Conservation (phyloP, 2,329 filamentous ascomycete species). For the Orbilia oligospora region DNA sequence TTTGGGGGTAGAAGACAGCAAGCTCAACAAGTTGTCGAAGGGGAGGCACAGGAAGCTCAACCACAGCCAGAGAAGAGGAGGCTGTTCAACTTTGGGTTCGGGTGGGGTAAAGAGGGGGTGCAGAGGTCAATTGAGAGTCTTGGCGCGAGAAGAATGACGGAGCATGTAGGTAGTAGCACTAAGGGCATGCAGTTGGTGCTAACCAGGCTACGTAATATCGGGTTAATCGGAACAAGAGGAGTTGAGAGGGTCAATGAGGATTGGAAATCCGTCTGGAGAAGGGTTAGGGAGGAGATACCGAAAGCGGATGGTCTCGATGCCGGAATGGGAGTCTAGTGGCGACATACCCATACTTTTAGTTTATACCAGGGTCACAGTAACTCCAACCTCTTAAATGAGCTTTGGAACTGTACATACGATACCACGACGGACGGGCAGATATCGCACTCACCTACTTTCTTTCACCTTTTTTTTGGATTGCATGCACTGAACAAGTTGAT, state of each 20-base stretch:
- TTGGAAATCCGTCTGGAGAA: slow-evolving; percentile 64
- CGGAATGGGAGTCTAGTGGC: slow-evolving; percentile 37
- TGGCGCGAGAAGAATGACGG: slow-evolving; percentile 81
- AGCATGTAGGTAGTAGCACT: slow-evolving; percentile 83
- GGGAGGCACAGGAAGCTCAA: slow-evolving; percentile 65
- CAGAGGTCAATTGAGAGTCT: slow-evolving; percentile 85
- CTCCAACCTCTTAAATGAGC: background rate
- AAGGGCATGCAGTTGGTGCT: slow-evolving; percentile 87
- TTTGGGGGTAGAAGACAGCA: slow-evolving; percentile 64
- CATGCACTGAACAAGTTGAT: slow-evolving; percentile 23
- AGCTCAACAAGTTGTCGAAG: slow-evolving; percentile 66
- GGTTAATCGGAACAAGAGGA: slow-evolving; percentile 79
- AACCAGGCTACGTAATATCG: slow-evolving; percentile 77
- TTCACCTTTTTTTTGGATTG: slow-evolving; percentile 5
- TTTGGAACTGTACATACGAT: slow-evolving; percentile 49
- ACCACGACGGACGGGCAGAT: slow-evolving; percentile 10
- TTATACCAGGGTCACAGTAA: background rate
- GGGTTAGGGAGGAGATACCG: slow-evolving; percentile 59
- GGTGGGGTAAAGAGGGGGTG: slow-evolving; percentile 79
- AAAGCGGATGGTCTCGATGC: slow-evolving; percentile 43
- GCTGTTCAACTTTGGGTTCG: slow-evolving; percentile 68
- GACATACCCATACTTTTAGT: background rate
- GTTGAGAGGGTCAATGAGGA: slow-evolving; percentile 77
- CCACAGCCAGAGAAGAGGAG: slow-evolving; percentile 69
- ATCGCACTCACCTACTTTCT: slow-evolving; percentile 31